Base-by-base conservation (phyloP, 2,329 filamentous ascomycete genomes). In the Waltergamsia citrina region DNA sequence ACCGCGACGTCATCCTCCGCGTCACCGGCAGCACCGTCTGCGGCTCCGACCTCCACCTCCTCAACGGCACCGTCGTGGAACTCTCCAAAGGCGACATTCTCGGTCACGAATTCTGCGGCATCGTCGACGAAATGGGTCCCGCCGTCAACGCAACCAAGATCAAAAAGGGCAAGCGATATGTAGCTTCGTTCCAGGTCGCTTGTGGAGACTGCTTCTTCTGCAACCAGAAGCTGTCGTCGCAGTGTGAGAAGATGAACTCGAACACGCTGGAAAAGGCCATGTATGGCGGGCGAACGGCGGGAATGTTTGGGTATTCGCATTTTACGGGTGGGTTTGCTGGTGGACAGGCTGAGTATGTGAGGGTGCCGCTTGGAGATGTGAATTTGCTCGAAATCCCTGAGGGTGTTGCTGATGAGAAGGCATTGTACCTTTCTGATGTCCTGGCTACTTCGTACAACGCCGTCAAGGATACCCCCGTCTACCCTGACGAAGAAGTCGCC, bases 271-370 rank as follows among this genome's bases (percentile, higher is more conserved):
- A 72, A 42, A 79, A 82, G 43, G 74, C 70, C 34, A 80, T 94
- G 77, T 93, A 92, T 50, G 86, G 86, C 10, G 76, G 77, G 3
- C 69, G 77, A 33, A 88, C 85, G 4, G 71, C 83, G 1, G 86
- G 77, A 14, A 78, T 84, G 42, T 82, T 84, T 47, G 79, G 80
- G 2, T 84, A 83, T 49, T 78, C 74, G 3, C 80, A 86, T 49
- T 85, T 94, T 50, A 87, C 83, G 0, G 86, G 85, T 6, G 87
- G 87, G 0, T 94, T 90, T 50, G 85, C 85, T 1, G 85, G 87
- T 32, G 86, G 86, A 0, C 87, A 94, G 56, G 82, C 85, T 4
- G 87, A 94, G 59, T 94, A 86, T 48, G 80, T 88, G 1, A 74
- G 86, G 7, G 85, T 93, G 7, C 85, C 87, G 0, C 73, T 78